These are phyloP conservation scores for Monosporascus cannonballus DNA, from an alignment of 2,329 filamentous ascomycete species.

Conservation along the genomic window DNA sequence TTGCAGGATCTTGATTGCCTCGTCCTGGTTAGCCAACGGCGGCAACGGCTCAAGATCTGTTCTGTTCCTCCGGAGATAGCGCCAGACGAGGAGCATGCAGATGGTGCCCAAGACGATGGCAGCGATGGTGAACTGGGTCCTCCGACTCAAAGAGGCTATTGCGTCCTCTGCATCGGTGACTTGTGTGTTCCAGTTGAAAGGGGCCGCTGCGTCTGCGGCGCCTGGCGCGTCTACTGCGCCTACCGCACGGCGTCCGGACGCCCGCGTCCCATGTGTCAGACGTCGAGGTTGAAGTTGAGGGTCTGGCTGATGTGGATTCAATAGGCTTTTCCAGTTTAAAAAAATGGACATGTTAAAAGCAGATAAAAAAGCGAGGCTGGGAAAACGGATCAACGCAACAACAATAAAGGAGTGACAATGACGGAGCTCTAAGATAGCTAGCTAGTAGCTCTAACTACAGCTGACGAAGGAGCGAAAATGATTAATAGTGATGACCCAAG, in stretches of 20 bases:
- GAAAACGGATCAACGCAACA: neutral
- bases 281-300: too few species aligned
- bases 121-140: conserved; percentile 5
- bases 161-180: too few species aligned
- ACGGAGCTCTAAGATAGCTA: neutral
- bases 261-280: too few species aligned
- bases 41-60: neutral
- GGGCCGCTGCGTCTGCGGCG: too few species aligned
- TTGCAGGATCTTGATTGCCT: conserved; percentile 6
- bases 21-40: conserved; percentile 4
- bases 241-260: too few species aligned
- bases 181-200: too few species aligned
- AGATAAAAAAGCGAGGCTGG: too few species aligned
- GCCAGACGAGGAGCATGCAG: conserved; percentile 5
- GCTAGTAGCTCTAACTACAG: too few species aligned
- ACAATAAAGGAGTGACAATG: neutral
- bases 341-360: neutral
- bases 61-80: conserved; percentile 6
- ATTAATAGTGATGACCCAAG: neutral
- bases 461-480: neutral
- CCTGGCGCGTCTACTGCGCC: neutral
- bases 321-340: neutral
- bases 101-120: conserved; percentile 8
- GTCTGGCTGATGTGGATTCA: neutral
- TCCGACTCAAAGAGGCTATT: neutral